Percentiles rank a stretch among this genome's conserved stretches.
Evolutionary conservation across 495 filamentous ascomycete genomes (phyloP).

Genomic region (Podospora fimiseda): DNA sequence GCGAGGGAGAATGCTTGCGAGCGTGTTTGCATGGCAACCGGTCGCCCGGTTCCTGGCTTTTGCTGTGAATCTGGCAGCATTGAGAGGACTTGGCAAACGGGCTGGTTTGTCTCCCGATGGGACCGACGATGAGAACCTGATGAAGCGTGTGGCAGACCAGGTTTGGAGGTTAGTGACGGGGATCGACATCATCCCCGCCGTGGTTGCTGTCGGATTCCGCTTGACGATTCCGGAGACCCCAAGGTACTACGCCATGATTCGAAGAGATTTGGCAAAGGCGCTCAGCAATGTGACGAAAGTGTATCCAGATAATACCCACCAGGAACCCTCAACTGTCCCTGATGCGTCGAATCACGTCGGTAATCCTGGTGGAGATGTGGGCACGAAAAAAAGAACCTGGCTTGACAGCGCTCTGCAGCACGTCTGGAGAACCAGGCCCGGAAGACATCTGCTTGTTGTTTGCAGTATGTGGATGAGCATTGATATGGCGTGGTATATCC

Average conservation of each 20-base stretch:
- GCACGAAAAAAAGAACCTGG: too few relatives aligned
- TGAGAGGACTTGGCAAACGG: too few relatives aligned
- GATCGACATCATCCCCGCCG: slow-evolving; percentile 56
- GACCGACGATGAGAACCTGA: slow-evolving; percentile 39
- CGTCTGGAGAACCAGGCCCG: slow-evolving; percentile 2
- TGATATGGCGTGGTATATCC: slow-evolving; percentile 53
- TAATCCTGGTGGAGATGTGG: slow-evolving; percentile 32
- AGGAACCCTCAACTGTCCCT: too few relatives aligned
- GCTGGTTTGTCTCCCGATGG: slow-evolving; percentile 21
- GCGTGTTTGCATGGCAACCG: slow-evolving; percentile 57
- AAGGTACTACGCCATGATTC: slow-evolving; percentile 60
- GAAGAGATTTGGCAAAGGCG: slow-evolving; percentile 15
- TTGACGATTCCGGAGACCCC: slow-evolving; percentile 65
- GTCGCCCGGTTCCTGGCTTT: slow-evolving; percentile 51
- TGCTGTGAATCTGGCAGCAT: slow-evolving; percentile 29
- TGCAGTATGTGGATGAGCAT: slow-evolving; percentile 59
- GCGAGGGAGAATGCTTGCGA: slow-evolving; percentile 54
- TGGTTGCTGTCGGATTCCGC: slow-evolving; percentile 57
- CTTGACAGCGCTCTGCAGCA: slow-evolving; percentile 8
- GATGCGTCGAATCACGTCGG: too few relatives aligned
- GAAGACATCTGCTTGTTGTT: slow-evolving; percentile 44
- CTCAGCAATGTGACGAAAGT: slow-evolving; percentile 4
- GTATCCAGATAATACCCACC: background rate
- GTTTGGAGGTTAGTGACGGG: slow-evolving; percentile 66
- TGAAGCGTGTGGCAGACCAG: slow-evolving; percentile 45